A percentile compares a stretch with the other conserved stretches of the same genome.
Conservation (phyloP, 2,329 filamentous ascomycete genomes). For the Massarina eburnea region DNA sequence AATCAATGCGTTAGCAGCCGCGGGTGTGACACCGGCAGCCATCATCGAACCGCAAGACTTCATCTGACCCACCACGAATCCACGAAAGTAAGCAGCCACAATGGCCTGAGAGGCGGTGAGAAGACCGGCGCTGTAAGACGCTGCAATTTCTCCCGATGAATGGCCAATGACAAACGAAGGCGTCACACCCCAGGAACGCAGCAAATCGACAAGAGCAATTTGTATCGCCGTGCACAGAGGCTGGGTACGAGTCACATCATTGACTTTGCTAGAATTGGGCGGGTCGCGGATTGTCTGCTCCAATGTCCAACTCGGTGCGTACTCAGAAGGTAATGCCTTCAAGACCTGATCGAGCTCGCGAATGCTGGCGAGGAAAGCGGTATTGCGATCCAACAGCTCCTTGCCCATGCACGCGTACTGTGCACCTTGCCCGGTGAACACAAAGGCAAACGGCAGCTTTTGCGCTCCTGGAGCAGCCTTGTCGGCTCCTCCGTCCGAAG, state of each 20-base stretch:
- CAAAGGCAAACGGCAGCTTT: constrained; percentile 18
- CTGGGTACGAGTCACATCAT: constrained; percentile 18
- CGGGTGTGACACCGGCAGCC: constrained; percentile 18
- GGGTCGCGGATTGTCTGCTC: constrained; percentile 1
- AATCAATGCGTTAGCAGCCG: background rate
- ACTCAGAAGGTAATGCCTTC: background rate
- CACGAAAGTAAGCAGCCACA: constrained; percentile 19
- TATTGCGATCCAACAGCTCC: constrained; percentile 13
- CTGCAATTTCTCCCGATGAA: constrained; percentile 31
- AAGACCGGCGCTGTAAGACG: constrained; percentile 20
- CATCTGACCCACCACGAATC: constrained; percentile 8
- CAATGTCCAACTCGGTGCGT: background rate
- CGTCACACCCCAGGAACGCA: constrained; percentile 13
- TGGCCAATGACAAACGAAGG: constrained; percentile 18
- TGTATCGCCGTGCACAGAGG: constrained; percentile 26
- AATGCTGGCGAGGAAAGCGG: constrained; percentile 11
- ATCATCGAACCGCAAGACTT: constrained; percentile 22
- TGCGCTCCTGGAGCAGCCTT: background rate
- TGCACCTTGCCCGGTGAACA: constrained; percentile 36
- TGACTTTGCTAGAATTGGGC: background rate
- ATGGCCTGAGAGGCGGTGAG: constrained; percentile 22
- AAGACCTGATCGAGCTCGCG: constrained; percentile 7
- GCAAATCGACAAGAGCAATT: constrained; percentile 22
- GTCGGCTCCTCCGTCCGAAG: background rate
- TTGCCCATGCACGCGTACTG: constrained; percentile 29